phyloP scores from a whole-genome alignment of 176 grass and related monocot species.

The Thalia dealbata region DNA sequence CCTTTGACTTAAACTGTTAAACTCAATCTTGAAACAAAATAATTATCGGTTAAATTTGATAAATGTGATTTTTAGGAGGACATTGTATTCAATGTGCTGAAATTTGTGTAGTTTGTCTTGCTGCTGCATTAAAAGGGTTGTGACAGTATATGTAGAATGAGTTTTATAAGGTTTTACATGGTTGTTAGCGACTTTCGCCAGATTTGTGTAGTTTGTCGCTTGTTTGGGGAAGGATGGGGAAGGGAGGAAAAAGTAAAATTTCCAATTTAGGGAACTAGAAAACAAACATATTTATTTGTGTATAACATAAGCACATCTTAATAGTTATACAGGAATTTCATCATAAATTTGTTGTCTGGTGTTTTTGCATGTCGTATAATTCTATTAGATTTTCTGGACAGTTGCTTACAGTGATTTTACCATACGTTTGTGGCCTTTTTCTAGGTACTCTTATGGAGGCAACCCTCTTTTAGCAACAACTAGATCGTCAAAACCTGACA shows the following conservation, averaged over 20 bases:
- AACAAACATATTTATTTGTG: too few relatives aligned
- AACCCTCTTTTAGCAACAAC: slow-evolving; percentile 37
- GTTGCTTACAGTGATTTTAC: neutral
- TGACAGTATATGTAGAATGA: too few relatives aligned
- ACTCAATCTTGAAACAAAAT: neutral
- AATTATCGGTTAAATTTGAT: neutral
- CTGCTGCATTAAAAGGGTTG: too few relatives aligned
- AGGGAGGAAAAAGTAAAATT: too few relatives aligned
- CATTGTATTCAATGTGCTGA: too few relatives aligned
- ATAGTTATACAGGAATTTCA: neutral
- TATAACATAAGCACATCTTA: too few relatives aligned
- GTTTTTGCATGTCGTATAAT: neutral
- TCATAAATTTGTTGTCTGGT: neutral
- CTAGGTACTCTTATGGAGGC: slow-evolving; percentile 71
- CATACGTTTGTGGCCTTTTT: slow-evolving; percentile 5
- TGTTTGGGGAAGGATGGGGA: too few relatives aligned
- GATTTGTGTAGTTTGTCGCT: too few relatives aligned
- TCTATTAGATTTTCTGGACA: neutral
- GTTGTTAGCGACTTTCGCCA: too few relatives aligned
- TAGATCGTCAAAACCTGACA: slow-evolving; percentile 31
- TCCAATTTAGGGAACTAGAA: too few relatives aligned
- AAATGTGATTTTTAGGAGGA: neutral
- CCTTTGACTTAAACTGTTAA: neutral
- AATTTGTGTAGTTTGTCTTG: too few relatives aligned
- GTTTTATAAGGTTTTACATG: too few relatives aligned